phyloP scores from a whole-genome alignment of 148 eudicot genomes.

The Rhododendron simsii region DNA sequence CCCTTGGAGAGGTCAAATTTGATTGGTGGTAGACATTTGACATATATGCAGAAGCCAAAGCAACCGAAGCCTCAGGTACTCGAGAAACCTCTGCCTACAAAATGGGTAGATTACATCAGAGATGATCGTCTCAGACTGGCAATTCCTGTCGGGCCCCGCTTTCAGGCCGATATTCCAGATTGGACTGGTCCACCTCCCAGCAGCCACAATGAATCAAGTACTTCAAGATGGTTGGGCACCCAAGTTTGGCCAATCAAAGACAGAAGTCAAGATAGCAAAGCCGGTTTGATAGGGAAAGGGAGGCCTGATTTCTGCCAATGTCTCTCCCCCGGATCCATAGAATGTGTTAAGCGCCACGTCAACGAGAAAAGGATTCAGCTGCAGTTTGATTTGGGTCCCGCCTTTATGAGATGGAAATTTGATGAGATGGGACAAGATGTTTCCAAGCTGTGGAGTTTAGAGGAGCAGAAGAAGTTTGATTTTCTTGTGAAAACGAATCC shows the following conservation, averaged over 20 bases:
- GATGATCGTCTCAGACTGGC: conserved; percentile 25
- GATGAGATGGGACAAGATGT: conserved; percentile 70
- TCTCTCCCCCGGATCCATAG: conserved; percentile 40
- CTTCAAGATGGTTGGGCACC: conserved; percentile 52
- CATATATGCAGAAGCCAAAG: conserved; percentile 48
- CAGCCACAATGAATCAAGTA: conserved; percentile 11
- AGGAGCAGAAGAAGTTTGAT: conserved; percentile 43
- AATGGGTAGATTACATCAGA: conserved; percentile 30
- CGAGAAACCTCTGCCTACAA: conserved; percentile 16
- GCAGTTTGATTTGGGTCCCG: conserved; percentile 51
- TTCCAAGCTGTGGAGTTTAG: conserved; percentile 42
- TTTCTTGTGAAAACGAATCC: conserved; percentile 40
- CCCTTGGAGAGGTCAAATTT: background rate
- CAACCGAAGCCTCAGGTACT: conserved; percentile 24
- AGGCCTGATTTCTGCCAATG: conserved; percentile 55
- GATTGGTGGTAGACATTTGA: background rate
- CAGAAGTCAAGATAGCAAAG: conserved; percentile 4
- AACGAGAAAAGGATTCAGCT: conserved; percentile 36
- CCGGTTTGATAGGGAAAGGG: conserved; percentile 48
- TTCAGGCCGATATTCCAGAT: conserved; percentile 59
- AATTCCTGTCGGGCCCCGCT: conserved; percentile 72
- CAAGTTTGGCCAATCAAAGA: conserved; percentile 45
- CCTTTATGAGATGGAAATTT: conserved; percentile 55
- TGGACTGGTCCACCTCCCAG: conserved; percentile 35
- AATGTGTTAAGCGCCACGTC: conserved; percentile 47